Base-by-base conservation (phyloP, 2,329 filamentous ascomycete genomes). In the Aspergillus chevalieri region DNA sequence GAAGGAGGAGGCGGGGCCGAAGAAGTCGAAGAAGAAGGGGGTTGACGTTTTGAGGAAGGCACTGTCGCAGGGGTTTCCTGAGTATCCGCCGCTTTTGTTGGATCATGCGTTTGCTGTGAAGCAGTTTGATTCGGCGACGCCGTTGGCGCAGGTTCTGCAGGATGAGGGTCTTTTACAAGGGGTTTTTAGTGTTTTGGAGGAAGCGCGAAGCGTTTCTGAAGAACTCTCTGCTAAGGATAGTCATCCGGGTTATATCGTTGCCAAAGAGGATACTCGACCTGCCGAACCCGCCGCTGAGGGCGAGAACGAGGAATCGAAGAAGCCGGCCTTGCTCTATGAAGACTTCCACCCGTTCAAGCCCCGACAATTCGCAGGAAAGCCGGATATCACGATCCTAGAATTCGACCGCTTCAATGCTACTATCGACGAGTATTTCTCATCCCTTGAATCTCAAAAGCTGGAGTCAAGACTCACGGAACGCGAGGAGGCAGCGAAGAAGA, bases 361-460 rank as follows among this genome's bases (percentile, higher is more conserved):
- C 0, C 75, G 78, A 19, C 92, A 97, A 58, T 87, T 95, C 53
- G 81, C 84, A 53, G 76, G 80, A 6, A 83, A 90, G 49, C 74
- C 82, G 0, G 72, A 77, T 0, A 80, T 85, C 21, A 79, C 82
- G 3, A 82, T 95, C 14, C 64, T 97, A 10, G 81, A 88, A 47
- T 90, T 91, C 57, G 80, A 89, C 6, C 86, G 84, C 8, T 97
- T 94, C 75, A 96, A 96, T 68, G 87, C 86, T 63, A 93, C 90
- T 0, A 90, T 95, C 0, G 93, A 98, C 64, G 89, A 95, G 58
- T 98, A 96, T 73, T 97, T 95, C 68, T 97, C 93, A 0, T 97
- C 92, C 0, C 82, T 97, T 22, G 93, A 98, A 70, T 89, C 91
- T 0, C 92, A 96, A 65, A 95, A 89, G 65, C 77, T 97, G 1